Conservation (phyloP, 2,329 filamentous ascomycete genomes). For the Dendryphion nanum region DNA sequence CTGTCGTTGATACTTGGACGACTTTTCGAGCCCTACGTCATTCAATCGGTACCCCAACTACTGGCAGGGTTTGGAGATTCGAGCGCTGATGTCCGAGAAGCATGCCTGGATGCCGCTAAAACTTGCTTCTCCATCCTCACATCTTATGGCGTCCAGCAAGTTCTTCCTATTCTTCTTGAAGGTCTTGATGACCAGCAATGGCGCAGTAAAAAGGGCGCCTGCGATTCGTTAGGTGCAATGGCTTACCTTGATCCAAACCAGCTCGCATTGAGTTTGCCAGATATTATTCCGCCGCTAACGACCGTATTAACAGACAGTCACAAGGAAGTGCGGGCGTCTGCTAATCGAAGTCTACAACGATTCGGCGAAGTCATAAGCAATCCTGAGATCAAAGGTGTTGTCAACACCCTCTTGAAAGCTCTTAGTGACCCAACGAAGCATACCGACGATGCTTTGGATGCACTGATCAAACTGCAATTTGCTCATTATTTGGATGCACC, state of each 20-base stretch:
- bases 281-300: slow-evolving; percentile 95
- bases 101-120: slow-evolving; percentile 89
- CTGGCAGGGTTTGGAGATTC: slow-evolving; percentile 85
- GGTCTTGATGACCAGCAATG: slow-evolving; percentile 94
- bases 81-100: slow-evolving; percentile 85
- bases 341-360: slow-evolving; percentile 93
- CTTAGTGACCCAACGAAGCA: slow-evolving; percentile 96
- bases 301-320: slow-evolving; percentile 95
- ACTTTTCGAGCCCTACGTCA: slow-evolving; percentile 93
- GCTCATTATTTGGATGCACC: slow-evolving; percentile 98
- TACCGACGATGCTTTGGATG: slow-evolving; percentile 90
- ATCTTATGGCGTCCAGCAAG: slow-evolving; percentile 93
- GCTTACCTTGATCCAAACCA: slow-evolving; percentile 97
- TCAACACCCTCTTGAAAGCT: slow-evolving; percentile 89
- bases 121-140: slow-evolving; percentile 90
- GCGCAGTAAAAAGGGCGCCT: slow-evolving; percentile 98
- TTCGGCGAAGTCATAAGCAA: slow-evolving; percentile 99
- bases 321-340: slow-evolving; percentile 89
- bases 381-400: slow-evolving; percentile 90
- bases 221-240: slow-evolving; percentile 95
- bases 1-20: slow-evolving; percentile 82
- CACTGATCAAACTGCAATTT: slow-evolving; percentile 97
- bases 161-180: slow-evolving; percentile 85
- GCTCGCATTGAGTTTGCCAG: slow-evolving; percentile 84
- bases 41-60: slow-evolving; percentile 89